Conservation (phyloP, 2,329 filamentous ascomycete species). For the Penicillium crustosum region DNA sequence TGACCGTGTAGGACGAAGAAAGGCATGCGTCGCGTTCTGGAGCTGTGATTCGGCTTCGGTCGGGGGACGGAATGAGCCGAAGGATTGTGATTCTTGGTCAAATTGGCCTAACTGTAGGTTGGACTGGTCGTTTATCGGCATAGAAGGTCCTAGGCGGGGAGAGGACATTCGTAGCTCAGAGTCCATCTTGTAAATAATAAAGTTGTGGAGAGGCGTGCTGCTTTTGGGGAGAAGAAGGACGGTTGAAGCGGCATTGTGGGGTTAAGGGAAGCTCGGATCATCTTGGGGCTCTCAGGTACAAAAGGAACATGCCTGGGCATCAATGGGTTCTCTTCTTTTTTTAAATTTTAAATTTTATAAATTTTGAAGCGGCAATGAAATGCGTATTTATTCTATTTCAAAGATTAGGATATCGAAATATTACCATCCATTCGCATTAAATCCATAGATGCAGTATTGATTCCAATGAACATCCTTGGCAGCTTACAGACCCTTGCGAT, state of each 20-base stretch:
- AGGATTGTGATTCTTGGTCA: constrained; percentile 27
- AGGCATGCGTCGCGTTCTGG: constrained; percentile 17
- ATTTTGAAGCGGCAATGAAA: too few species aligned
- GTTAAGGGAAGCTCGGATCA: constrained; percentile 12
- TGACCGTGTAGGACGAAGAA: constrained; percentile 14
- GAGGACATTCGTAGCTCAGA: constrained; percentile 21
- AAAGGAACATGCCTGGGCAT: background rate
- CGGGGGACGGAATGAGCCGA: constrained; percentile 30
- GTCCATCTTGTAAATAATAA: constrained; percentile 28
- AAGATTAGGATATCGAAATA: background rate
- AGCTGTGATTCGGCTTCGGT: constrained; percentile 24
- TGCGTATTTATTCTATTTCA: background rate
- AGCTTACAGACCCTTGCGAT: constrained; percentile 29
- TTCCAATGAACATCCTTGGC: background rate
- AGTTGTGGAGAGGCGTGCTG: constrained; percentile 24
- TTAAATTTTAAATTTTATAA: too few species aligned
- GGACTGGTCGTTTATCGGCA: constrained; percentile 15
- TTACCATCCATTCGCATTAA: background rate
- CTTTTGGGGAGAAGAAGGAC: constrained; percentile 29
- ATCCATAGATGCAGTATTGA: background rate
- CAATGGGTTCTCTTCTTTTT: background rate
- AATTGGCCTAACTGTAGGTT: constrained; percentile 22
- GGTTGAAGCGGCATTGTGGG: constrained; percentile 30
- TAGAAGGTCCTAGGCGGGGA: constrained; percentile 23
- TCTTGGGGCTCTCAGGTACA: background rate